phyloP scores from a whole-genome alignment of 306 rosid genomes.

The Medicago ruthenica region DNA sequence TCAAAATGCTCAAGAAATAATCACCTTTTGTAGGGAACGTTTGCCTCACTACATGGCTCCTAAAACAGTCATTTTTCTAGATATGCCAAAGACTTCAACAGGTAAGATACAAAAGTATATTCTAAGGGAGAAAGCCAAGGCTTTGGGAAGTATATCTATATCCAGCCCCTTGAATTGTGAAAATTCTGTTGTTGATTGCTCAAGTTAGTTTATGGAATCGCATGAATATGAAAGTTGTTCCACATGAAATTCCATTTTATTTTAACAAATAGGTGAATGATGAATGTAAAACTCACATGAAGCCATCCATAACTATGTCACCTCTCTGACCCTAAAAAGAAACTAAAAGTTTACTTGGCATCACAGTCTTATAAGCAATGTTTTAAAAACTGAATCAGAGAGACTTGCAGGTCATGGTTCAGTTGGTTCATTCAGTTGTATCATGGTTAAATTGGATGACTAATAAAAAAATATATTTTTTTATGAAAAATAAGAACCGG shows the following conservation, averaged over 20 bases:
- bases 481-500: too few species aligned
- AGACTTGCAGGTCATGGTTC: neutral
- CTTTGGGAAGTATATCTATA: constrained; percentile 56
- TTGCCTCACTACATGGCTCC: constrained; percentile 88
- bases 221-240: neutral
- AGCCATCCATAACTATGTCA: neutral
- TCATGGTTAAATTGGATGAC: too few species aligned
- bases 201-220: constrained; percentile 11
- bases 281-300: constrained; percentile 18
- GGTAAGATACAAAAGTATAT: constrained; percentile 79
- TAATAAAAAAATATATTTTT: too few species aligned
- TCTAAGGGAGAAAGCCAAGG: constrained; percentile 71
- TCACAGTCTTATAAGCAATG: neutral
- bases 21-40: constrained; percentile 56
- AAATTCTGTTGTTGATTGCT: neutral
- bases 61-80: constrained; percentile 60
- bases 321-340: neutral
- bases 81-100: constrained; percentile 77
- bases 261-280: neutral
- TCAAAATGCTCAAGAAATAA: constrained; percentile 54
- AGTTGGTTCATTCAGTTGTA: neutral
- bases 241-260: neutral
- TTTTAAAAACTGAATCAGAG: too few species aligned
- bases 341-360: neutral
- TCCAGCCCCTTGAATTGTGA: constrained; percentile 1